Evolutionary conservation across 306 rosid genomes (phyloP).

Genomic region (Cicer judaicum): DNA sequence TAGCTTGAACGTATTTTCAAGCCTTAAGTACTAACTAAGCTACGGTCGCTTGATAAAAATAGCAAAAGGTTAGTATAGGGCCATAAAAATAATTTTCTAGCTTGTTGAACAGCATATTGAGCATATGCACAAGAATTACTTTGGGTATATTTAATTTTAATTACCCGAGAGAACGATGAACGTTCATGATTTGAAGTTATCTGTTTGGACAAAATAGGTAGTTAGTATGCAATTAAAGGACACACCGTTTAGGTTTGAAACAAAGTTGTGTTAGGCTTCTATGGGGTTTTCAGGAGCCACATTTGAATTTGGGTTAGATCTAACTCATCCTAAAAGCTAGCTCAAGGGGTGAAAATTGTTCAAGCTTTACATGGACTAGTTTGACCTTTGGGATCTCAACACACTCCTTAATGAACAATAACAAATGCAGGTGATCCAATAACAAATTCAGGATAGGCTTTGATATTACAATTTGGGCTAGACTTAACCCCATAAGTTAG

Average conservation of each 20-base stretch:
- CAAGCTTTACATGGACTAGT: constrained; percentile 11
- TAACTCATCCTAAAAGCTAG: constrained; percentile 8
- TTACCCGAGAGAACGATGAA: constrained; percentile 6
- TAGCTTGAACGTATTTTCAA: constrained; percentile 29
- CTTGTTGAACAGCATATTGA: constrained; percentile 34
- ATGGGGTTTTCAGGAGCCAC: constrained; percentile 6
- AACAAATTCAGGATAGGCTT: background rate
- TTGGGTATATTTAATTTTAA: constrained; percentile 13
- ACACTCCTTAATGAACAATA: background rate
- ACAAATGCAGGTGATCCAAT: background rate
- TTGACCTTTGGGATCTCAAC: constrained; percentile 25
- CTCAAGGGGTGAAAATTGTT: background rate
- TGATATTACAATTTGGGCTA: constrained; percentile 7
- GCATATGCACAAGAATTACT: constrained; percentile 28
- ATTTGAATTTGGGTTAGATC: constrained; percentile 4
- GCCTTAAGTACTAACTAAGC: constrained; percentile 7
- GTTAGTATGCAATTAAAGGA: constrained; percentile 20
- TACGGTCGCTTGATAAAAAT: constrained; percentile 5
- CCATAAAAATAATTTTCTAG: constrained; percentile 24
- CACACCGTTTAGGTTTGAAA: constrained; percentile 18
- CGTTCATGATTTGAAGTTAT: constrained; percentile 31
- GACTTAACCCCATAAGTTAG: background rate
- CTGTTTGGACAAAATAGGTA: constrained; percentile 9
- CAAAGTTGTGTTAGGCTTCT: constrained; percentile 27
- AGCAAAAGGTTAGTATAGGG: constrained; percentile 33